A percentile compares a stretch with the other conserved stretches of the same genome.
phyloP scores from a whole-genome alignment of 176 grass and related monocot species.

The Eleusine coracana region DNA sequence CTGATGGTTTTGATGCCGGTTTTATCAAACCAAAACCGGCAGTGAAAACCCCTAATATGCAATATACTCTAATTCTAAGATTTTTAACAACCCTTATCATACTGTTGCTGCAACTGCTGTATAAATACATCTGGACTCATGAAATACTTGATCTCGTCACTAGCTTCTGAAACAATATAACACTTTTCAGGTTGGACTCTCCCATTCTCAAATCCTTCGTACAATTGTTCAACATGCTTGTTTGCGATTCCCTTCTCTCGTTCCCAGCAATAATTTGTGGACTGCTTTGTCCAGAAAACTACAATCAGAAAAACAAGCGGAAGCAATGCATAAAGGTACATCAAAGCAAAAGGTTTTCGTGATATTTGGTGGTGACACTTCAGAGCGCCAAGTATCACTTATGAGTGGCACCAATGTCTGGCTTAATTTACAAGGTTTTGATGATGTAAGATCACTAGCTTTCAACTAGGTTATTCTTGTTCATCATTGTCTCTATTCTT shows the following conservation, averaged over 20 bases:
- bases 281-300: conserved; percentile 66
- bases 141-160: conserved; percentile 23
- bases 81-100: conserved; percentile 30
- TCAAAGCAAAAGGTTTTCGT: conserved; percentile 76
- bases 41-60: neutral
- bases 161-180: conserved; percentile 25
- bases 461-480: conserved; percentile 20
- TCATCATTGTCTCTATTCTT: neutral
- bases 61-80: neutral
- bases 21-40: no score
- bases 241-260: conserved; percentile 73
- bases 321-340: conserved; percentile 39
- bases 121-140: conserved; percentile 2
- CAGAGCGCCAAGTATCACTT: conserved; percentile 93
- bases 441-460: conserved; percentile 74
- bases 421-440: conserved; percentile 90
- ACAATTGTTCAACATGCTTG: conserved; percentile 88
- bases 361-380: conserved; percentile 92
- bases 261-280: conserved; percentile 63
- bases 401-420: conserved; percentile 99
- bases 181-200: conserved; percentile 84
- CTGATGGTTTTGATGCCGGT: no score
- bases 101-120: conserved; percentile 26
- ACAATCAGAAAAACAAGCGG: conserved; percentile 34
- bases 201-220: conserved; percentile 83